Base-by-base conservation (phyloP, 2,329 filamentous ascomycete genomes). In the Pseudocercospora pini-densiflorae region DNA sequence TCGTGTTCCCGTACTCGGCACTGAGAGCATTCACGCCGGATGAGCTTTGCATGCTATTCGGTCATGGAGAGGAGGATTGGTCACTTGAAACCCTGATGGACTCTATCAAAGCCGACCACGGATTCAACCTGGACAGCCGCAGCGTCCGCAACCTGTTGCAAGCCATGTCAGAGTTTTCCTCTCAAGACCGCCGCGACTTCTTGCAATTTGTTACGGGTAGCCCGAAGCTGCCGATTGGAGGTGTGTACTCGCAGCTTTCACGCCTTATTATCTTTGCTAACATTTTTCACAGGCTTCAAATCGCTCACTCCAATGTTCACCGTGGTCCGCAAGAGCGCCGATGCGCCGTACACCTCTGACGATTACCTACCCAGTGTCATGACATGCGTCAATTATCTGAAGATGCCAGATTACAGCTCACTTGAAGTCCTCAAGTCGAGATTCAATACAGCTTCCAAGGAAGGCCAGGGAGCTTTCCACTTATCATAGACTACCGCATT, bases 331-430 rank as follows among this genome's bases (percentile, higher is more conserved):
- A 97, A 97, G 80, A 94, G 94, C n/a, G 97, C 92, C 79, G 95
- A 99, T 77, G 89, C 93, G 16, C 95, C 95, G 1, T 95, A 94
- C 79, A 91, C 90, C 3, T 94, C 94, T 4, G 95, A 99, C 76
- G 95, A 99, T 81, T 99, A 98, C 76, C 86, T 99, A n/a, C 95
- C 96, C 12, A 98, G 94, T 78, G 96, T 99, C 78, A 99, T 99
- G 96, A 99, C 96, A 10, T 99, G 96, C 79, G 95, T 97, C 80
- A 99, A 99, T 80, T 99, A 99, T 78, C 88, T 99, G 75, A 99
- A 99, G 81, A 86, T 99, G 76, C 95, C 95, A 21, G 93, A 99
- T 80, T 99, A 99, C 81, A 94, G 89, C 71, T 89, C 83, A 72
- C 82, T 97, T 68, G 87, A 92, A 1, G 85, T 90, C 60, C 88